phyloP scores from a whole-genome alignment of 805 yeast species.

The Yamadazyma endophytica region DNA sequence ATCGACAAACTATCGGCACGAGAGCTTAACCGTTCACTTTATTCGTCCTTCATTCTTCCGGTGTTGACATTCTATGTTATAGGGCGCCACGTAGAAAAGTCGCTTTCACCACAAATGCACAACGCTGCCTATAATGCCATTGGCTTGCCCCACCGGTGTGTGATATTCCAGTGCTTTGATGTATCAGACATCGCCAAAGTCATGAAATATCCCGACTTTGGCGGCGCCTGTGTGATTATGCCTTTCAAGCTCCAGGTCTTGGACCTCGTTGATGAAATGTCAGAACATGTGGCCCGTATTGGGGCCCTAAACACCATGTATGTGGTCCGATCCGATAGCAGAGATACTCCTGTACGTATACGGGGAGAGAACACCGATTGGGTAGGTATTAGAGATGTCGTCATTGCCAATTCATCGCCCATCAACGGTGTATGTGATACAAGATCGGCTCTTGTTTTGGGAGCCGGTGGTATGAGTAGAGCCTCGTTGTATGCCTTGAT shows the following conservation, averaged over 20 bases:
- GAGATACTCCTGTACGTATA: conserved; percentile 7
- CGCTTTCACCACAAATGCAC: conserved; percentile 12
- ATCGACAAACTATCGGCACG: conserved; percentile 1
- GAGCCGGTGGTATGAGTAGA: conserved; percentile 15
- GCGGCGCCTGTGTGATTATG: conserved; percentile 13
- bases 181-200: conserved; percentile 5
- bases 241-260: conserved; percentile 12
- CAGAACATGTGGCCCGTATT: conserved; percentile 12
- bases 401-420: conserved; percentile 11
- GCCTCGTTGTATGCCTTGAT: conserved; percentile 15
- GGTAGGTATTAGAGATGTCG: conserved; percentile 10
- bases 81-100: conserved; percentile 9
- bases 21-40: conserved; percentile 7
- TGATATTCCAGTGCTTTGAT: conserved; percentile 9
- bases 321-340: conserved; percentile 10
- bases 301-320: conserved; percentile 13
- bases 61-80: conserved; percentile 10
- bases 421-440: conserved; percentile 12
- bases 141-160: conserved; percentile 12
- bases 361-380: conserved; percentile 18
- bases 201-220: conserved; percentile 11
- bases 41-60: conserved; percentile 10
- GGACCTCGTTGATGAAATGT: conserved; percentile 9
- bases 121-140: conserved; percentile 9
- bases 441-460: conserved; percentile 14